phyloP scores from a whole-genome alignment of 805 yeast species.

The Candida vaughaniae region DNA sequence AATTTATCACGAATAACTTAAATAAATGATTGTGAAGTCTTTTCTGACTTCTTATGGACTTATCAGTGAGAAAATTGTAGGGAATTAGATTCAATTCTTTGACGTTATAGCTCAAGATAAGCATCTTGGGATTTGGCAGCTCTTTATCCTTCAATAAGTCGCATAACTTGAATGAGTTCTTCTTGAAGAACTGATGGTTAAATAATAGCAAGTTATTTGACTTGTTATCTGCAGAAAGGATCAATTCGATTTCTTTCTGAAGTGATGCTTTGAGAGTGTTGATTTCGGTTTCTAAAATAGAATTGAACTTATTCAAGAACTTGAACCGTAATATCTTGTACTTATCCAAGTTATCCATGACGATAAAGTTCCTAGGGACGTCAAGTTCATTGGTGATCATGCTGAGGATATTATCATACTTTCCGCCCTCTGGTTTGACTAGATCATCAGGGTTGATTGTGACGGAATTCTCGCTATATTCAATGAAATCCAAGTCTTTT shows the following conservation, averaged over 20 bases:
- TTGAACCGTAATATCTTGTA: slow-evolving; percentile 22
- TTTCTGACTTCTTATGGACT: slow-evolving; percentile 9
- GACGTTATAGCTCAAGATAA: slow-evolving; percentile 25
- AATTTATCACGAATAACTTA: slow-evolving; percentile 36
- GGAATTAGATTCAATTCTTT: slow-evolving; percentile 37
- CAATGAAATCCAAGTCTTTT: slow-evolving; percentile 36
- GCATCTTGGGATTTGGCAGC: slow-evolving; percentile 4
- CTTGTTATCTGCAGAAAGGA: slow-evolving; percentile 20
- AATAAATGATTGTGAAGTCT: slow-evolving; percentile 31
- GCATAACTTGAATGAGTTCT: slow-evolving; percentile 32
- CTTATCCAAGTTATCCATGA: slow-evolving; percentile 27
- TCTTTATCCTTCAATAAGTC: slow-evolving; percentile 16
- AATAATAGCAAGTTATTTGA: slow-evolving; percentile 20
- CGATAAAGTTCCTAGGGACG: slow-evolving; percentile 25
- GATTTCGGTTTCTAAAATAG: slow-evolving; percentile 24
- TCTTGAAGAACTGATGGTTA: slow-evolving; percentile 24
- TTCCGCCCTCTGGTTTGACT: slow-evolving; percentile 3
- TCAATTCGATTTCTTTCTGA: slow-evolving; percentile 29
- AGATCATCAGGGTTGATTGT: slow-evolving; percentile 14
- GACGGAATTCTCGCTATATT: slow-evolving; percentile 14
- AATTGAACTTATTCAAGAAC: slow-evolving; percentile 15
- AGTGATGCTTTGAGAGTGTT: slow-evolving; percentile 26
- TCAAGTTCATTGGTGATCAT: slow-evolving; percentile 21
- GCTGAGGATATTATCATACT: slow-evolving; percentile 11
- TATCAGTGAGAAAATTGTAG: slow-evolving; percentile 23